A percentile compares a stretch with the other conserved stretches of the same genome.
Conservation (phyloP, 2,329 filamentous ascomycete species). For the Byssothecium circinans region DNA sequence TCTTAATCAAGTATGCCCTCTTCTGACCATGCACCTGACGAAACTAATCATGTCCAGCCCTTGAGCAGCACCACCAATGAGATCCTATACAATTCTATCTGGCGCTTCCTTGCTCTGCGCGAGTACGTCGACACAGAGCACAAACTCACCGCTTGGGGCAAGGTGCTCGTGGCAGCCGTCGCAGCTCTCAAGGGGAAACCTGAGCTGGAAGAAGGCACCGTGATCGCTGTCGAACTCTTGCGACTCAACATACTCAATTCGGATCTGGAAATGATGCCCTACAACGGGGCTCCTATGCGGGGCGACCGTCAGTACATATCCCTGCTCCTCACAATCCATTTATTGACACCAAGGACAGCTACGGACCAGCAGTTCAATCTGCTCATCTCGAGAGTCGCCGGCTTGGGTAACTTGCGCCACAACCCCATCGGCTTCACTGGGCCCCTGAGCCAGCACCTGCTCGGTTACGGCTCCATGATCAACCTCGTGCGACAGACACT, state of each 20-base stretch:
- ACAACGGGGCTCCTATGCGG: slow-evolving; percentile 61
- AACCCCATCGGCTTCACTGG: slow-evolving; percentile 89
- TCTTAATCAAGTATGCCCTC: slow-evolving; percentile 32
- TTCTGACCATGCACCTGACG: neutral
- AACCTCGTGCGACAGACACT: slow-evolving; percentile 76
- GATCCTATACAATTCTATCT: slow-evolving; percentile 73
- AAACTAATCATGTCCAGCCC: slow-evolving; percentile 32
- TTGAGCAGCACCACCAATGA: slow-evolving; percentile 69
- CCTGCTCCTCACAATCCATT: neutral
- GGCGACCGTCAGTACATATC: slow-evolving; percentile 45
- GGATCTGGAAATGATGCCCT: slow-evolving; percentile 61
- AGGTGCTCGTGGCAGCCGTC: slow-evolving; percentile 72
- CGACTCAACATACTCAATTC: slow-evolving; percentile 76
- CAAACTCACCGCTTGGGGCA: slow-evolving; percentile 77
- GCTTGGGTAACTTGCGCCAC: slow-evolving; percentile 79
- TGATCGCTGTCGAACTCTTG: slow-evolving; percentile 84
- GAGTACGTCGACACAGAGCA: slow-evolving; percentile 82
- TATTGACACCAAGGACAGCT: slow-evolving; percentile 47
- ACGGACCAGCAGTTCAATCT: slow-evolving; percentile 77
- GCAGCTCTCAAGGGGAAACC: slow-evolving; percentile 60
- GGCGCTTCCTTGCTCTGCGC: slow-evolving; percentile 86
- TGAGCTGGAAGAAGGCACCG: slow-evolving; percentile 72
- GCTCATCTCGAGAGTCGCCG: slow-evolving; percentile 83
- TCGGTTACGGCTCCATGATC: slow-evolving; percentile 83
- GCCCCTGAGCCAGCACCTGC: slow-evolving; percentile 83